phyloP scores from a whole-genome alignment of 768 basidiomycete genomes.

The Serendipita sp. region DNA sequence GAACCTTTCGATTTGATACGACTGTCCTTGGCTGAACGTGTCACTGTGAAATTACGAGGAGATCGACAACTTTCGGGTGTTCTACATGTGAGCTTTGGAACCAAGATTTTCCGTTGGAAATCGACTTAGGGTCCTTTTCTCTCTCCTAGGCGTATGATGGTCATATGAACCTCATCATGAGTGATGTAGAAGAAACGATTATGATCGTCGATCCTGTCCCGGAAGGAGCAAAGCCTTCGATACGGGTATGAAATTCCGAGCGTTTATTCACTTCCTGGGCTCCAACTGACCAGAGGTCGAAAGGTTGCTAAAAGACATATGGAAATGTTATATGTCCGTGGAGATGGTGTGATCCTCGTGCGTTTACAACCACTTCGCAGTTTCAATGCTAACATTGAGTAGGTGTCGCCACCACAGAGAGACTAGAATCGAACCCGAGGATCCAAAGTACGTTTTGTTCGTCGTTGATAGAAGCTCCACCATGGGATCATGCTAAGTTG shows the following conservation, averaged over 20 bases:
- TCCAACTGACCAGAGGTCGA: background rate
- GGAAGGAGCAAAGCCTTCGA: conserved; percentile 32
- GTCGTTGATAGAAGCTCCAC: too few relatives aligned
- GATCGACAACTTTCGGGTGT: conserved; percentile 85
- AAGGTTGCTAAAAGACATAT: conserved; percentile 86
- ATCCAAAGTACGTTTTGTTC: background rate
- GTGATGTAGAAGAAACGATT: conserved; percentile 94
- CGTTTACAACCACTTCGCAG: conserved; percentile 16
- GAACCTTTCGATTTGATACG: conserved; percentile 97
- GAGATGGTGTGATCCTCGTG: conserved; percentile 93
- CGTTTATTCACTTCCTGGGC: background rate
- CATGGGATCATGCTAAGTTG: too few relatives aligned
- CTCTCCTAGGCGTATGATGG: conserved; percentile 82
- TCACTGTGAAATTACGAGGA: conserved; percentile 92
- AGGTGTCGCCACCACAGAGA: conserved; percentile 2
- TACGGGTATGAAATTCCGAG: background rate
- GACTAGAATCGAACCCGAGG: background rate
- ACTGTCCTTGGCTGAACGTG: conserved; percentile 90
- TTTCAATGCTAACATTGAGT: background rate
- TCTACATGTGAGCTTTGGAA: conserved; percentile 48
- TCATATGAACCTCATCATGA: conserved; percentile 99
- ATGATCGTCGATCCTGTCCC: conserved; percentile 70
- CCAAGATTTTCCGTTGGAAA: conserved; percentile 6
- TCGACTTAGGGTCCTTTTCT: background rate
- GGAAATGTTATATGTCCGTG: conserved; percentile 96